These are phyloP conservation scores for Mallotus japonicus DNA, from an alignment of 441 rosid species.

Conservation along the genomic window DNA sequence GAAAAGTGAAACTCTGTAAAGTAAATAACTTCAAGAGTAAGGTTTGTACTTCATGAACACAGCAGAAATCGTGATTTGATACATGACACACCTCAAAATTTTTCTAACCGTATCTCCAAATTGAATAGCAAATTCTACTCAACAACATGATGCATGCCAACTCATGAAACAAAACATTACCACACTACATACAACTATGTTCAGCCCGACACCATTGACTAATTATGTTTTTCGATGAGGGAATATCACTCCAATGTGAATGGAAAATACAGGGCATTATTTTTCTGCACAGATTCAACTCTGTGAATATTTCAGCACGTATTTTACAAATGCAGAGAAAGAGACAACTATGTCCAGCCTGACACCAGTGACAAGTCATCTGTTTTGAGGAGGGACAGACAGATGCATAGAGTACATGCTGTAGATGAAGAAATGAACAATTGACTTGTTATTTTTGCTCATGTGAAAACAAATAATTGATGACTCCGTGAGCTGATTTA, in stretches of 20 bases:
- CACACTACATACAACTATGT: too few species aligned
- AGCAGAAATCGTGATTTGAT: neutral
- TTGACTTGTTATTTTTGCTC: neutral
- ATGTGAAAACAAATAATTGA: neutral
- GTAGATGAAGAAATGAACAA: neutral
- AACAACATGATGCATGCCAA: neutral
- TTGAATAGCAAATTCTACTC: neutral
- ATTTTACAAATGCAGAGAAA: too few species aligned
- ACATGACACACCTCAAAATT: neutral
- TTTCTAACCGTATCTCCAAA: neutral
- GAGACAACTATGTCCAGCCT: too few species aligned
- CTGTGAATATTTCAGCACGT: too few species aligned
- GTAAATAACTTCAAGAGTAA: neutral
- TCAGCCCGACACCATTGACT: too few species aligned
- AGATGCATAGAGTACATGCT: too few species aligned
- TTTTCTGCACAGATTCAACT: too few species aligned
- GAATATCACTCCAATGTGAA: too few species aligned
- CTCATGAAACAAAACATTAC: neutral
- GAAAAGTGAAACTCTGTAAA: neutral
- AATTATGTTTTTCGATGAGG: too few species aligned
- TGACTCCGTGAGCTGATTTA: neutral
- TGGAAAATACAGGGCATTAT: too few species aligned
- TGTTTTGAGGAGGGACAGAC: too few species aligned
- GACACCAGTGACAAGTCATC: too few species aligned
- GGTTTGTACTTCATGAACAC: neutral